Conservation (phyloP, 306 rosid genomes). For the Benincasa hispida region DNA sequence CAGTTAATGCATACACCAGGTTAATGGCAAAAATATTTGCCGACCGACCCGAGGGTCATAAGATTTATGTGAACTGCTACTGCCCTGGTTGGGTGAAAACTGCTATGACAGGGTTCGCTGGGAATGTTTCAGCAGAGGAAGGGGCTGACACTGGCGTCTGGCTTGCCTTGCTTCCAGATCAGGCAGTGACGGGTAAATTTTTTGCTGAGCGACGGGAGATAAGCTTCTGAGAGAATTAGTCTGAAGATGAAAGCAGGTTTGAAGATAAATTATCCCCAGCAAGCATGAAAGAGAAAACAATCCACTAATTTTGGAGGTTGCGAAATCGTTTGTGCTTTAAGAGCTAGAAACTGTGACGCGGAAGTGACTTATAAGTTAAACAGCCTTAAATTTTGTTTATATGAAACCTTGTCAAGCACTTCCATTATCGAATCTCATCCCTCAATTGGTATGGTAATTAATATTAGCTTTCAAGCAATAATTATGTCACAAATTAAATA, state of each 20-base stretch:
- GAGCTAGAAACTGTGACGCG: not conserved
- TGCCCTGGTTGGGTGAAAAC: constrained; percentile 97
- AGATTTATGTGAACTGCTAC: constrained; percentile 59
- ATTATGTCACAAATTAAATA: not conserved
- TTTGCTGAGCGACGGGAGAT: constrained; percentile 83
- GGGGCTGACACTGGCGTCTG: constrained; percentile 93
- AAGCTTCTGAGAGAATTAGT: constrained; percentile 28
- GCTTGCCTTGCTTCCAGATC: constrained; percentile 86
- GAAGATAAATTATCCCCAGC: not conserved
- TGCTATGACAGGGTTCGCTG: constrained; percentile 79
- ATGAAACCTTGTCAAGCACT: not conserved
- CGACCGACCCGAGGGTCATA: constrained; percentile 49
- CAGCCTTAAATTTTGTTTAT: not conserved
- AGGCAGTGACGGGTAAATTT: constrained; percentile 53
- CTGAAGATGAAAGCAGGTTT: not conserved
- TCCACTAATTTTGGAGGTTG: not conserved
- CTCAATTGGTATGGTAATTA: not conserved
- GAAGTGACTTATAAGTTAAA: not conserved
- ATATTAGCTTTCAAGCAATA: not conserved
- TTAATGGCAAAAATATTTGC: constrained; percentile 43
- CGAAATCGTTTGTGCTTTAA: not conserved
- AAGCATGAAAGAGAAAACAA: not conserved
- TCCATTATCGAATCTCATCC: not conserved
- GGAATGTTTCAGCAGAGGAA: constrained; percentile 58
- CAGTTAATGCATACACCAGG: constrained; percentile 68